Conservation (phyloP, 176 grass and related monocot genomes). For the Phyllostachys edulis region DNA sequence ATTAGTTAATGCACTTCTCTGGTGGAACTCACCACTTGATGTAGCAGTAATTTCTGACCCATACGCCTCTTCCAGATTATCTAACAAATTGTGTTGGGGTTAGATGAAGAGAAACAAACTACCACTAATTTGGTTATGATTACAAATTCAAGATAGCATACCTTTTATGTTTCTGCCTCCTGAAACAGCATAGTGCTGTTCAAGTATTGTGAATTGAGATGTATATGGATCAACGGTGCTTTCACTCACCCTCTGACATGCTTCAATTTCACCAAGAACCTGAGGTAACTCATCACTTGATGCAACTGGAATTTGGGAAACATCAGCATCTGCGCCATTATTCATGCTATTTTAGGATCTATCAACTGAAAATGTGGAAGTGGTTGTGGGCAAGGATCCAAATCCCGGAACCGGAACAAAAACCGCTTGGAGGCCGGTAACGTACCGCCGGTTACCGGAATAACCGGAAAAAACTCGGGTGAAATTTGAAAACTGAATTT, state of each 20-base stretch:
- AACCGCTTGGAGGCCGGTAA: no score
- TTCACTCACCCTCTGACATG: slow-evolving; percentile 6
- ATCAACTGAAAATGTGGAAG: background rate
- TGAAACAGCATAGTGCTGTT: slow-evolving; percentile 40
- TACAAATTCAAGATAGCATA: slow-evolving; percentile 22
- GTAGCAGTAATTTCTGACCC: slow-evolving; percentile 3
- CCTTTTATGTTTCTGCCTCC: slow-evolving; percentile 25
- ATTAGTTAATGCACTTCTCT: background rate
- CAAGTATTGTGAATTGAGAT: slow-evolving; percentile 44
- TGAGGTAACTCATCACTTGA: slow-evolving; percentile 22
- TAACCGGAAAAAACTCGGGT: no score
- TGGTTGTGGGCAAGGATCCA: background rate
- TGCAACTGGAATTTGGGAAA: slow-evolving; percentile 24
- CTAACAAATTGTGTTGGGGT: slow-evolving; percentile 15
- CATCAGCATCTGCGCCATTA: slow-evolving; percentile 34
- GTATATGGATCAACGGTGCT: slow-evolving; percentile 7
- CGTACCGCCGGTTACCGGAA: no score
- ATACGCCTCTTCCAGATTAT: slow-evolving; percentile 16
- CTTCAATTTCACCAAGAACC: slow-evolving; percentile 26
- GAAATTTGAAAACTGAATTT: no score
- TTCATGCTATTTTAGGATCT: slow-evolving; percentile 15
- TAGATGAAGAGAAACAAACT: slow-evolving; percentile 18
- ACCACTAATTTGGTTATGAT: slow-evolving; percentile 6
- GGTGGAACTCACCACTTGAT: background rate
- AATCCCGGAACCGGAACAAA: no score